Conservation (phyloP, 1,284 basidiomycete species). For the Microbotryomycetes sp. region DNA sequence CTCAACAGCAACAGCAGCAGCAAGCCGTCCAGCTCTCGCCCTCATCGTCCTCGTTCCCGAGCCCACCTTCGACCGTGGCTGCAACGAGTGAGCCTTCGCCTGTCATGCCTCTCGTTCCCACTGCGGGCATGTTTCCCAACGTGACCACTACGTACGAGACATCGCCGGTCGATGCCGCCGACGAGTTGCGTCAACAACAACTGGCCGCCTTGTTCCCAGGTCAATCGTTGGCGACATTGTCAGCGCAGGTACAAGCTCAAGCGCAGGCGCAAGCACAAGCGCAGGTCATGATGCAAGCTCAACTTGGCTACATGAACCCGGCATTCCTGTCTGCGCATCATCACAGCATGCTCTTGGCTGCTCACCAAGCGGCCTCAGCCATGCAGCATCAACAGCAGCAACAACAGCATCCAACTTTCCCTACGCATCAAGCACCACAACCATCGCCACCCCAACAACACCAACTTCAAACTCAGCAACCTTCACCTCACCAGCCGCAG, state of each 20-base stretch:
- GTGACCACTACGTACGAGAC: not conserved
- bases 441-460: not conserved
- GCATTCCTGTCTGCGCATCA: not conserved
- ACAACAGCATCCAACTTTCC: not conserved
- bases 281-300: conserved; percentile 4
- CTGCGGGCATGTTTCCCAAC: not conserved
- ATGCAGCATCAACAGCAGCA: not conserved
- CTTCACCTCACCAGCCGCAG: too few species aligned
- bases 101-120: conserved; percentile 24
- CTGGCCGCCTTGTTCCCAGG: not conserved
- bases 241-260: not conserved
- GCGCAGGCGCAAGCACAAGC: not conserved
- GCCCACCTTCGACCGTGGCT: conserved; percentile 67
- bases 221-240: not conserved
- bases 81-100: conserved; percentile 69
- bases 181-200: not conserved
- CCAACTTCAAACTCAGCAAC: not conserved
- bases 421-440: not conserved
- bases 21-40: not conserved
- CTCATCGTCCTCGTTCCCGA: not conserved
- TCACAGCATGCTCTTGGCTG: not conserved
- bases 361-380: not conserved
- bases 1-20: not conserved
- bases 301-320: conserved; percentile 5
- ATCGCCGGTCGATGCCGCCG: not conserved